Percentiles rank a stretch among this genome's conserved stretches.
Conservation (phyloP, 441 rosid species). For the Kokia cookei region DNA sequence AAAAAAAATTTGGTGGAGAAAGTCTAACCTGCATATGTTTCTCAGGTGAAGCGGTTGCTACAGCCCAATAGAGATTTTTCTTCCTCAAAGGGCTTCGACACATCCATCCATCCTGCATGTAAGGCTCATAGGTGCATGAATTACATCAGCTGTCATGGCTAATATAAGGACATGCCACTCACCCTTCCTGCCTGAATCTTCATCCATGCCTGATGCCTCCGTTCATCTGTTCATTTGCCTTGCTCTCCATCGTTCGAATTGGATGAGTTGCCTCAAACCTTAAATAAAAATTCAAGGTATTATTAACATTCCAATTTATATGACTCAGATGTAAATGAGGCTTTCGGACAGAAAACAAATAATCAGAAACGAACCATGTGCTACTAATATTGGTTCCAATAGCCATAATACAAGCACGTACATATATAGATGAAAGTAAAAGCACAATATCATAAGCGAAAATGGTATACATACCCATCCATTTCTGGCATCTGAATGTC, state of each 20-base stretch:
- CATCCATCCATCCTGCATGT: slow-evolving; percentile 68
- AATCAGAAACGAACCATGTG: neutral
- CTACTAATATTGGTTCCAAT: too few relatives aligned
- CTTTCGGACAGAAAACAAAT: neutral
- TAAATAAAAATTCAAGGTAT: neutral
- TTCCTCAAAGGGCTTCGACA: slow-evolving; percentile 71
- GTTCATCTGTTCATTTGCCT: slow-evolving; percentile 47
- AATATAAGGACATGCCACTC: slow-evolving; percentile 57
- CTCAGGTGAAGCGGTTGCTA: neutral
- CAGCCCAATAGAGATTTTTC: slow-evolving; percentile 57
- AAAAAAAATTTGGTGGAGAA: slow-evolving; percentile 26
- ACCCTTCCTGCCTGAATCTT: slow-evolving; percentile 8
- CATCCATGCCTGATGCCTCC: slow-evolving; percentile 11
- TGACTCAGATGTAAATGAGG: neutral
- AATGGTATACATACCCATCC: slow-evolving; percentile 64
- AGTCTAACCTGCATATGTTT: slow-evolving; percentile 1
- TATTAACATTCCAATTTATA: neutral
- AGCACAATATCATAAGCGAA: too few relatives aligned
- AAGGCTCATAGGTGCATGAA: slow-evolving; percentile 67
- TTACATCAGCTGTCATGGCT: slow-evolving; percentile 80
- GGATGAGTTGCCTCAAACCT: slow-evolving; percentile 86
- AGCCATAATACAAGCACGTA: too few relatives aligned
- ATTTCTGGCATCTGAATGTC: slow-evolving; percentile 98
- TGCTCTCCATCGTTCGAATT: slow-evolving; percentile 68
- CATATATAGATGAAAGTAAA: too few relatives aligned